Percentiles rank a stretch among this genome's conserved stretches.
phyloP scores from a whole-genome alignment of 805 yeast genomes.

The Cyberlindnera lachancei region DNA sequence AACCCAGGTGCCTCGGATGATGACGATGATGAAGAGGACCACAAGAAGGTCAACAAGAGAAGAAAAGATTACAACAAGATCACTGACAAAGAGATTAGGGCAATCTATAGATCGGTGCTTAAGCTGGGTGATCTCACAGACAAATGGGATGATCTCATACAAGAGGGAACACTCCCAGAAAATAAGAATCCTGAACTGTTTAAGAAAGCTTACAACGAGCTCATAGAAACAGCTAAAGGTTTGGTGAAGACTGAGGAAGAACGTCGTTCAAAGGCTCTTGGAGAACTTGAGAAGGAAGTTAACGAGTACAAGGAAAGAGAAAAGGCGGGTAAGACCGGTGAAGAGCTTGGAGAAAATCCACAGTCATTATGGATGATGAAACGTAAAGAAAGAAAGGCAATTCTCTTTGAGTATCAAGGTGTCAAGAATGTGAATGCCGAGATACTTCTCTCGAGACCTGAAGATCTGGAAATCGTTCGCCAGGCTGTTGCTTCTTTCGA shows the following conservation, averaged over 20 bases:
- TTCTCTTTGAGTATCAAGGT: constrained; percentile 79
- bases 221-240: constrained; percentile 53
- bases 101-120: constrained; percentile 74
- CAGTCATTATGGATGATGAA: constrained; percentile 51
- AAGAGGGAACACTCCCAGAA: constrained; percentile 82
- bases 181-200: constrained; percentile 76
- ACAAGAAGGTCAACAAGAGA: constrained; percentile 24
- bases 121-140: constrained; percentile 72
- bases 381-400: constrained; percentile 82
- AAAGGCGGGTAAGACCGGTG: constrained; percentile 27
- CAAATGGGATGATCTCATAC: constrained; percentile 78
- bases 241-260: constrained; percentile 59
- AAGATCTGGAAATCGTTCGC: constrained; percentile 66
- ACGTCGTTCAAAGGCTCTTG: constrained; percentile 47
- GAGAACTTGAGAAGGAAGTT: constrained; percentile 55
- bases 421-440: constrained; percentile 91
- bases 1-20: constrained; percentile 36
- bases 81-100: constrained; percentile 81
- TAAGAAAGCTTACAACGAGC: constrained; percentile 68
- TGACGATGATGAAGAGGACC: constrained; percentile 30
- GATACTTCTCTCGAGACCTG: constrained; percentile 70
- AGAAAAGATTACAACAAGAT: constrained; percentile 42
- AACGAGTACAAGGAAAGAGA: constrained; percentile 42
- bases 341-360: constrained; percentile 30
- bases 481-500: constrained; percentile 47